Evolutionary conservation across 2,329 filamentous ascomycete genomes (phyloP).

Genomic region (Dendrostoma leiphaemia): DNA sequence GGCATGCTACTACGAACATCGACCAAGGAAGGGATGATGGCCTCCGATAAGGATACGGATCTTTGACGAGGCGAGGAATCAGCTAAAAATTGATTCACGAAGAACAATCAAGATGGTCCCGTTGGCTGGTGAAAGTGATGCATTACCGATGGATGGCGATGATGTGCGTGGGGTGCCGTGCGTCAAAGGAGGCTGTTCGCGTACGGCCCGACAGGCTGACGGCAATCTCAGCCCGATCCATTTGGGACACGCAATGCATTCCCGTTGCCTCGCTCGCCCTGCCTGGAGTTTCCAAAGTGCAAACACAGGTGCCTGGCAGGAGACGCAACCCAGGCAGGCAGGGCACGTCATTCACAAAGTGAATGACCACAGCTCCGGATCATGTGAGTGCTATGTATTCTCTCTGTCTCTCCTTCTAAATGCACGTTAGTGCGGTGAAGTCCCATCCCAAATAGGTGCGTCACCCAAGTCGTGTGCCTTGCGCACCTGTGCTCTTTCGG

Average conservation of each 20-base stretch:
- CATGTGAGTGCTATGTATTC: not conserved
- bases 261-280: not conserved
- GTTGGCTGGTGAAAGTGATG: not conserved
- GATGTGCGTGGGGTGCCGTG: not conserved
- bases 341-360: slow-evolving; percentile 4
- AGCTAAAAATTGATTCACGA: slow-evolving; percentile 18
- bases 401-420: not conserved
- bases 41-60: slow-evolving; percentile 34
- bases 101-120: slow-evolving; percentile 3
- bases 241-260: not conserved
- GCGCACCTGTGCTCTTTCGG: not conserved
- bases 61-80: slow-evolving; percentile 18
- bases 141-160: not conserved
- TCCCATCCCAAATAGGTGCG: no score
- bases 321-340: not conserved
- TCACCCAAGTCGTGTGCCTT: not conserved
- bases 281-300: not conserved
- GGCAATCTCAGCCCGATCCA: no score
- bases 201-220: not conserved
- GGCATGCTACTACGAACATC: slow-evolving; percentile 16
- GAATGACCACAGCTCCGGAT: no score
- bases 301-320: not conserved
- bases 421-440: no score
- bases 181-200: not conserved
- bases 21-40: slow-evolving; percentile 18